A percentile compares a stretch with the other conserved stretches of the same genome.
These are phyloP conservation scores for Botrytis porri DNA, from an alignment of 2,329 filamentous ascomycete genomes.

Conservation along the genomic window DNA sequence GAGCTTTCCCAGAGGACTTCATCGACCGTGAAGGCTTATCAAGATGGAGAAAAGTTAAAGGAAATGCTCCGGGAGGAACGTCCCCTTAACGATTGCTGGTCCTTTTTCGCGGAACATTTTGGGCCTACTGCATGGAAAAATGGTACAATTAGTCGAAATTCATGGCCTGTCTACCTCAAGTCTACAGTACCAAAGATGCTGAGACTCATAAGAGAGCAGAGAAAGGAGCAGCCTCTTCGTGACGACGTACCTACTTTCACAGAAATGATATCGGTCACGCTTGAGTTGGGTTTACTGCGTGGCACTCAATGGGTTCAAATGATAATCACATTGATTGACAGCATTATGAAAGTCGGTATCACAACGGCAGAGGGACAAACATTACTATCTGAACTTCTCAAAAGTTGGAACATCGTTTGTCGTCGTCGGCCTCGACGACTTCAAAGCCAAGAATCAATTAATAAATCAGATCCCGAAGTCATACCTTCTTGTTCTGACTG, in stretches of 20 bases:
- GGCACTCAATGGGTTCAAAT: constrained; percentile 33
- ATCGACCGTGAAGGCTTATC: constrained; percentile 31
- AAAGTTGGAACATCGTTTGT: constrained; percentile 36
- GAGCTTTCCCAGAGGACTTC: constrained; percentile 10
- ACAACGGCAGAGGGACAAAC: constrained; percentile 18
- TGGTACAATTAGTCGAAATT: constrained; percentile 19
- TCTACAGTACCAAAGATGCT: constrained; percentile 25
- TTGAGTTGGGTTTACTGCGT: constrained; percentile 30
- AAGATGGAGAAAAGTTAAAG: constrained; percentile 31
- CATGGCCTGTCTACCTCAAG: constrained; percentile 27
- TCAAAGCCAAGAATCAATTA: not conserved
- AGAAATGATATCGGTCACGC: constrained; percentile 32
- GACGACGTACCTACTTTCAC: constrained; percentile 31
- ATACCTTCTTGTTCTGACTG: constrained; percentile 28
- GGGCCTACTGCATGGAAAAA: constrained; percentile 29
- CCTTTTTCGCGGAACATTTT: constrained; percentile 37
- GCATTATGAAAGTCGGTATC: constrained; percentile 18
- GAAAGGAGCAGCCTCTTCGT: constrained; percentile 26
- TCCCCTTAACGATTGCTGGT: constrained; percentile 32
- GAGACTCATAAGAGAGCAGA: constrained; percentile 28
- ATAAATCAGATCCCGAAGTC: not conserved
- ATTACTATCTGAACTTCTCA: constrained; percentile 33
- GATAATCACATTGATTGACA: constrained; percentile 28
- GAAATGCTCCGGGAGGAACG: constrained; percentile 30
- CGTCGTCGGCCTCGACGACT: constrained; percentile 19